Percentiles rank a stretch among this genome's conserved stretches.
Conservation (phyloP, 1,139 yeast genomes). For the Arxiozyma slooffiae region DNA sequence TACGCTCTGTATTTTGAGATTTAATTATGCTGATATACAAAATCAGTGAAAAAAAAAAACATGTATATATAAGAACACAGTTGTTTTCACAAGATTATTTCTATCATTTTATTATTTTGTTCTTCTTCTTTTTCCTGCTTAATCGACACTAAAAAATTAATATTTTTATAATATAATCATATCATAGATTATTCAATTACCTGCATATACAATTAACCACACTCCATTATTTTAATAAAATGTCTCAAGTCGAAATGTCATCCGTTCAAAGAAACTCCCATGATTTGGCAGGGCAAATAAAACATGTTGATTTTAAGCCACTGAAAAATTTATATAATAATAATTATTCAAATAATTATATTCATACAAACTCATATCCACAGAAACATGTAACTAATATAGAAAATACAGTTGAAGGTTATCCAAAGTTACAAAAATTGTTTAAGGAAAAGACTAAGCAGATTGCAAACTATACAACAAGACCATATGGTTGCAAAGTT, state of each 20-base stretch:
- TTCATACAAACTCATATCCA: conserved; percentile 55
- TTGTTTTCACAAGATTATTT: background rate
- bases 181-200: background rate
- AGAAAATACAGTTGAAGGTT: conserved; percentile 62
- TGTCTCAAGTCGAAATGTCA: background rate
- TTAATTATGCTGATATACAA: too few relatives aligned
- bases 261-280: background rate
- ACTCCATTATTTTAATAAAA: background rate
- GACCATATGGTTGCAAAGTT: conserved; percentile 58
- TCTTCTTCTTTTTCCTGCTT: background rate
- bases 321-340: conserved; percentile 31
- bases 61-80: too few relatives aligned
- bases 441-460: conserved; percentile 50
- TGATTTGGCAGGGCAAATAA: conserved; percentile 1
- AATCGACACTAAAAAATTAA: too few relatives aligned
- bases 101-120: background rate
- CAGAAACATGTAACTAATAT: conserved; percentile 56
- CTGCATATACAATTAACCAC: background rate
- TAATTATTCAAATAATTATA: conserved; percentile 62
- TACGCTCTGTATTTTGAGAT: background rate
- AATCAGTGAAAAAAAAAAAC: background rate
- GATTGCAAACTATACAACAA: conserved; percentile 42
- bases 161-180: background rate
- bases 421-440: conserved; percentile 67
- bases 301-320: conserved; percentile 21